Conservation (phyloP, 1,139 yeast species). For the Barnettozyma hawaiiensis region DNA sequence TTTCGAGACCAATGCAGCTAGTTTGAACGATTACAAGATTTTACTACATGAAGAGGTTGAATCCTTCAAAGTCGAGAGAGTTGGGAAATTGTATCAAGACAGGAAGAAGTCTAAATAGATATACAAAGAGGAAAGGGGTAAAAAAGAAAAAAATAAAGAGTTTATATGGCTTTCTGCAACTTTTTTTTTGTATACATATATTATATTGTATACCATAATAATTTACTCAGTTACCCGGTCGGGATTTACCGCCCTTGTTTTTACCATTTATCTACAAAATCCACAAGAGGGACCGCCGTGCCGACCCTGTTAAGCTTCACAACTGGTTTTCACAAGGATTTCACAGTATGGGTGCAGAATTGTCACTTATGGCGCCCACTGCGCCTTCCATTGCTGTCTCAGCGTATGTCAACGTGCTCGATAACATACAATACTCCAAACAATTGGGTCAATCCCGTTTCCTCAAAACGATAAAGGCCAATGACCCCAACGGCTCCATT, state of each 20-base stretch:
- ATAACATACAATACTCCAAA: constrained; percentile 66
- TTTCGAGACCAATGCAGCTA: constrained; percentile 41
- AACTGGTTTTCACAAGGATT: too few relatives aligned
- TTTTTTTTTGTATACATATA: too few relatives aligned
- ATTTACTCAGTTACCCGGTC: too few relatives aligned
- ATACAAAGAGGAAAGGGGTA: too few relatives aligned
- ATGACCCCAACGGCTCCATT: constrained; percentile 60
- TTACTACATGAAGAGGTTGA: constrained; percentile 44
- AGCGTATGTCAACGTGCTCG: constrained; percentile 78
- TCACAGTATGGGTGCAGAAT: constrained; percentile 91
- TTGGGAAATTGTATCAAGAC: constrained; percentile 11
- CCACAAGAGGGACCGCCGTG: neutral
- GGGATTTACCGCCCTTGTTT: neutral
- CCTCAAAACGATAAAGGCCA: constrained; percentile 78
- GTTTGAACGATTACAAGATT: constrained; percentile 38
- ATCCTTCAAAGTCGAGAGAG: constrained; percentile 29
- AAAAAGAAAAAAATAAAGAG: too few relatives aligned
- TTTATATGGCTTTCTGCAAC: too few relatives aligned
- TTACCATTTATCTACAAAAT: too few relatives aligned
- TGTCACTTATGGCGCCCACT: constrained; percentile 81
- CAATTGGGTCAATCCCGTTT: constrained; percentile 71
- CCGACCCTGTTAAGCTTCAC: neutral
- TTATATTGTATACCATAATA: too few relatives aligned
- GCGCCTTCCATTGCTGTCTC: constrained; percentile 91
- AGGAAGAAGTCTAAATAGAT: neutral